Conservation (phyloP, 75 land plant species). For the Pseudotsuga menziesii region DNA sequence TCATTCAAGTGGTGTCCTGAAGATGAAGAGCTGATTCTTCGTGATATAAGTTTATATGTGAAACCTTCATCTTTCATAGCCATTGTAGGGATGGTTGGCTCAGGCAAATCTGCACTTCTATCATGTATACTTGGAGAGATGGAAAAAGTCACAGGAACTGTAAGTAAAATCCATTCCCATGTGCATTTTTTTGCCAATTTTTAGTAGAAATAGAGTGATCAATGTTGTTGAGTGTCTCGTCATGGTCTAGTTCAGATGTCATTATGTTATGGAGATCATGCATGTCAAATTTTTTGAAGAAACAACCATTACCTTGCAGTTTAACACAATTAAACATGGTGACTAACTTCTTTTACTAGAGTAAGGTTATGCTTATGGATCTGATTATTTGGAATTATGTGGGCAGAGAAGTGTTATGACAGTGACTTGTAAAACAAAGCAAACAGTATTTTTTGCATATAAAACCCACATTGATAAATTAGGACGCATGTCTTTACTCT, state of each 20-base stretch:
- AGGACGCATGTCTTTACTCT: too few relatives aligned
- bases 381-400: too few relatives aligned
- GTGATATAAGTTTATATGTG: conserved; percentile 21
- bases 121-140: conserved; percentile 38
- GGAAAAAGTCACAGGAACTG: conserved; percentile 38
- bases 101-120: conserved; percentile 39
- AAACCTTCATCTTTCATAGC: conserved; percentile 27
- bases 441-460: too few relatives aligned
- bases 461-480: too few relatives aligned
- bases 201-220: neutral
- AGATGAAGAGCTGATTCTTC: conserved; percentile 13
- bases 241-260: neutral
- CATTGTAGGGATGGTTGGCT: conserved; percentile 40
- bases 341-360: too few relatives aligned
- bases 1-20: conserved; percentile 29
- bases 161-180: conserved; percentile 13
- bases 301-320: too few relatives aligned
- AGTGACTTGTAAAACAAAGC: too few relatives aligned
- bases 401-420: too few relatives aligned
- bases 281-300: too few relatives aligned
- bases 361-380: too few relatives aligned
- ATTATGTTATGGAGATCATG: neutral
- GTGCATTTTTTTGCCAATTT: neutral
- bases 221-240: too few relatives aligned
- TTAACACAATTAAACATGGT: too few relatives aligned